Conservation (phyloP, 2,329 filamentous ascomycete species). For the Mycosphaerelloides madeirae region DNA sequence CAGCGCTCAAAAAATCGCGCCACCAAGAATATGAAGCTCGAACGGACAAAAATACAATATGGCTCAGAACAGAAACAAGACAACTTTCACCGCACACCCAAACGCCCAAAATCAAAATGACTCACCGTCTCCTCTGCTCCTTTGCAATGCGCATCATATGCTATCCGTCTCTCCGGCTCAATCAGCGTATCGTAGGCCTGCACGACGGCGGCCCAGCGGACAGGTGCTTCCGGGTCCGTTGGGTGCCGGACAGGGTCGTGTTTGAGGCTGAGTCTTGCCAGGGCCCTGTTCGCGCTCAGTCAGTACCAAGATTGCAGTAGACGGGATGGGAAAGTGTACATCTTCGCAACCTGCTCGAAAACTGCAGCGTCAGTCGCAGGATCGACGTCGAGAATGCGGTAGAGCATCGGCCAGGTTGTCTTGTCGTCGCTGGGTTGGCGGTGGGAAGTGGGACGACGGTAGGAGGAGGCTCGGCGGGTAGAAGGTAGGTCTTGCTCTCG, state of each 20-base stretch:
- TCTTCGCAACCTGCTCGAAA: slow-evolving; percentile 14
- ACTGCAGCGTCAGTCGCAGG: slow-evolving; percentile 14
- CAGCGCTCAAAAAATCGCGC: no score
- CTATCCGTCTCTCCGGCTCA: slow-evolving; percentile 17
- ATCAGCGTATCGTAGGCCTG: slow-evolving; percentile 22
- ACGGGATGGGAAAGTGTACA: slow-evolving; percentile 4
- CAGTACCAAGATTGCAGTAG: slow-evolving; percentile 2
- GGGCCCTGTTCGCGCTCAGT: slow-evolving; percentile 11
- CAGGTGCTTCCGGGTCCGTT: slow-evolving; percentile 22
- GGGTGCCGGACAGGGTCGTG: slow-evolving; percentile 21
- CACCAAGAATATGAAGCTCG: no score
- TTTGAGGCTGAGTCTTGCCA: slow-evolving; percentile 14
- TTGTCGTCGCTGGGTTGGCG: no score
- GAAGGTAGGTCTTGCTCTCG: no score
- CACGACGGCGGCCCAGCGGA: slow-evolving; percentile 22
- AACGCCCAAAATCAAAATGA: no score
- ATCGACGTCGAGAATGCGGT: slow-evolving; percentile 24
- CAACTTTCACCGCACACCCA: no score
- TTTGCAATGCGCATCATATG: slow-evolving; percentile 17
- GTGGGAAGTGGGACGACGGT: no score
- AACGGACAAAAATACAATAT: no score
- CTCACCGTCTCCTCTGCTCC: no score
- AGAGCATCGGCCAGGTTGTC: slow-evolving; percentile 21
- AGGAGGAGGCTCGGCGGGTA: no score
- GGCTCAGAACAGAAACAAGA: no score